Evolutionary conservation across 352 stramenopile species (phyloP), one percentile per base, ranked within the genome.

Genomic region (Thalassiosira livingstoniorum): DNA sequence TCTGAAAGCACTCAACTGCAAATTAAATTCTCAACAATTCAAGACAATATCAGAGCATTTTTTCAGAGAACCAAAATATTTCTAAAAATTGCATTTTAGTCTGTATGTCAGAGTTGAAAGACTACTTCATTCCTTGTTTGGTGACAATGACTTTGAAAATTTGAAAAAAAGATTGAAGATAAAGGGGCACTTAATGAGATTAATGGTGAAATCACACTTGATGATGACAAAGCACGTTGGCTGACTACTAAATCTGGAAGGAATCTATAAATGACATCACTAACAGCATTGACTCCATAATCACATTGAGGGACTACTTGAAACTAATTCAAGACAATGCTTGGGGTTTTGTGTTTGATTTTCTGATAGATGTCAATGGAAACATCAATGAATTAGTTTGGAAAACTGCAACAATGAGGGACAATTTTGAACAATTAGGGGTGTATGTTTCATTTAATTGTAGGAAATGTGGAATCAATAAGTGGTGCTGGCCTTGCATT

Each of bases 401-500:
- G 63, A 25, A 32, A 37, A 71, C 63, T 25, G 63, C 63, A 29
- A 71, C 63, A 60, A 71, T 71, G 63, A 25, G 63, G 25, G 21
- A 10, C 13, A 71, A 71, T 32, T 71, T 71, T 34, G 63, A 71
- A 45, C 37, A 23, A 15, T 71, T 61, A 25, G 63, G 63, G 5
- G 37, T n/a, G 4, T 71, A 71, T 37, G 31, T 71, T 32, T 25
- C 7, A 11, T 15, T 71, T 29, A 37, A 71, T 45, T 34, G 15
- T 13, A 60, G 57, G 63, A 71, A 71, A 25, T 37, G 63, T 10
- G 34, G 7, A 25, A 71, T 71, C 39, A 71, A 71, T 37, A 71
- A 71, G 37, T 71, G 7, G 63, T 37, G 57, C 3, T 71, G 63
- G 63, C 63, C 63, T 21, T 71, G 58, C 31, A 54, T 51, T 11